A percentile compares a stretch with the other conserved stretches of the same genome.
phyloP scores from a whole-genome alignment of 108 stramenopile species.

The Skeletonema grethae region DNA sequence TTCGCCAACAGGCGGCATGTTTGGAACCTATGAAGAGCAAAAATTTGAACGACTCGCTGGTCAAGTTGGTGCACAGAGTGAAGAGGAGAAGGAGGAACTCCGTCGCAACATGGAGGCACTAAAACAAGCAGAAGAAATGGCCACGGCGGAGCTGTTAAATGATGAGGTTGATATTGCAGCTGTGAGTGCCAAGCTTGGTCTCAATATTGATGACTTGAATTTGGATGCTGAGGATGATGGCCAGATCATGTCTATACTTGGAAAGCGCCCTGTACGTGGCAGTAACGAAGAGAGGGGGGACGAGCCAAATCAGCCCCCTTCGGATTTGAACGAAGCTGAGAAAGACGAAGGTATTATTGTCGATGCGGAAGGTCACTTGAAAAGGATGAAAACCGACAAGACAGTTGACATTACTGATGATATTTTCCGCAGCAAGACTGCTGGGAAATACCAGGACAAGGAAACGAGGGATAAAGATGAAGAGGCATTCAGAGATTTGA shows the following conservation, averaged over 20 bases:
- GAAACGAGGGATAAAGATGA: slow-evolving; percentile 54
- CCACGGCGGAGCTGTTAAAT: slow-evolving; percentile 15
- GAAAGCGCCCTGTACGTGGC: slow-evolving; percentile 19
- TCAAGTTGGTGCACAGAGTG: slow-evolving; percentile 57
- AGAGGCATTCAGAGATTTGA: slow-evolving; percentile 54
- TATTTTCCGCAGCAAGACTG: slow-evolving; percentile 60
- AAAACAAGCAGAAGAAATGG: slow-evolving; percentile 34
- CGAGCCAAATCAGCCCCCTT: not conserved
- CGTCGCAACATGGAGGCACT: slow-evolving; percentile 56
- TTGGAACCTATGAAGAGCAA: slow-evolving; percentile 78
- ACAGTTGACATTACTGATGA: slow-evolving; percentile 47
- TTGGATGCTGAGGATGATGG: slow-evolving; percentile 24
- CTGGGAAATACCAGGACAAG: slow-evolving; percentile 53
- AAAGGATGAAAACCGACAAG: slow-evolving; percentile 21
- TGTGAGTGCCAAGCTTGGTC: slow-evolving; percentile 29
- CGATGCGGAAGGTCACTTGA: slow-evolving; percentile 33
- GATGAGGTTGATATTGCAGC: slow-evolving; percentile 16
- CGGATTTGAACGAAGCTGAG: slow-evolving; percentile 1
- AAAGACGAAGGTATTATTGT: slow-evolving; percentile 32
- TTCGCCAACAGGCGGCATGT: slow-evolving; percentile 31
- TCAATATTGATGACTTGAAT: slow-evolving; percentile 22
- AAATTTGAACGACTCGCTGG: slow-evolving; percentile 55
- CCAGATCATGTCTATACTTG: slow-evolving; percentile 31
- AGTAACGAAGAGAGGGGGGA: not conserved
- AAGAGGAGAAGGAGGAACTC: slow-evolving; percentile 66